Base-by-base conservation (phyloP, 2,329 filamentous ascomycete genomes). In the Verruconis gallopava region DNA sequence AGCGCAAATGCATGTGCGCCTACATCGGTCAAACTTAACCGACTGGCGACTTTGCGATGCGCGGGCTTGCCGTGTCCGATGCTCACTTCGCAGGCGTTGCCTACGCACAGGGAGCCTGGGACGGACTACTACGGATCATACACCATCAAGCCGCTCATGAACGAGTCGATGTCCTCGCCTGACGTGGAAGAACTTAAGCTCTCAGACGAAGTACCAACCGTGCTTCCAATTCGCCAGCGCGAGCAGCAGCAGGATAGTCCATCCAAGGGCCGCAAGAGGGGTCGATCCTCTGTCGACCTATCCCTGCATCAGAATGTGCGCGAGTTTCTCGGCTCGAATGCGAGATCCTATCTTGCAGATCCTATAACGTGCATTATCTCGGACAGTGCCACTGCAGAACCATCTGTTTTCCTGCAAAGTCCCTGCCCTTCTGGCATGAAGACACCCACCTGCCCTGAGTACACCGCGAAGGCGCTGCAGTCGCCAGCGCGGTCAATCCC, bases 241-340 rank as follows among this genome's bases (percentile, higher is more conserved):
- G 66, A 73, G 48, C 30, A 9, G 12, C 12, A 43, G 36, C 5
- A 39, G 12, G 19, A 37, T 9, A 44, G 40, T 17, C 65, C 21
- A 55, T 60, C 42, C 60, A 57, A 44, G 50, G 63, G 48, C 52
- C 66, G 42, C 45, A 82, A 82, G 65, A 72, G 79, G 50, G 73
- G 71, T 52, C 67, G 77, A 39, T 68, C 75, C 5, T 79, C 75
- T 12, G 66, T 72, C 43, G 77, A 81, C 44, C 52, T 62, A 63
- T 60, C 65, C n/a, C 63, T 79, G 5, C 78, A 82, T 53, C 75
- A 81, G 46, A 78, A 79, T 45, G 78, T 83, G 9, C 75, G 78
- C 42, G 71, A 77, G 40, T 66, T 82, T 50, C 63, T 83, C 20
- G 61, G 61, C 35, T 30, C 9, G 14, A 43, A 39, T 30, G 35